Base-by-base conservation (phyloP, 1,284 basidiomycete species). In the Fomitiporia mediterranea region DNA sequence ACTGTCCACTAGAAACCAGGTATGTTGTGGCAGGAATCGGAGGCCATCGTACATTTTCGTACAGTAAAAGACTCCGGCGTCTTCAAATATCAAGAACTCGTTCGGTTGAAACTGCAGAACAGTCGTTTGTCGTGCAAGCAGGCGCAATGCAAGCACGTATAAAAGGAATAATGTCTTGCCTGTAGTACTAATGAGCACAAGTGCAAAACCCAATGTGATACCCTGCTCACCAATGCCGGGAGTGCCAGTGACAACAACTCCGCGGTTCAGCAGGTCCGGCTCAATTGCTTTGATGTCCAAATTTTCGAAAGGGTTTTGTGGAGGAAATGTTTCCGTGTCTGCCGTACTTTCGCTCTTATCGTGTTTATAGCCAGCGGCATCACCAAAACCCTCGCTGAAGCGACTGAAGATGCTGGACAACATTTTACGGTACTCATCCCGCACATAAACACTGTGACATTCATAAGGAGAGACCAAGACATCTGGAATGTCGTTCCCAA, bases 1-100 rank as follows among this genome's bases (percentile, higher is more conserved):
- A 13, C 43, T 44, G 23, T 44, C 43, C 21, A 44, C 43, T 9
- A 44, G 43, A 25, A 44, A 44, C 43, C 43, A 44, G 13, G 43
- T 44, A 21, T 44, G 17, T 11, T 44, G 17, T 25, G 43, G 43
- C 21, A 44, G 21, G 21, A 44, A 44, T 9, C 7, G 23, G 43
- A 44, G 28, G 8, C 28, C 43, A 19, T 7, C 21, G 9, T 44
- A 13, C 3, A 27, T 21, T 21, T 19, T 19, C 28, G 5, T 11
- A 19, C 21, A 44, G 11, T 21, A 13, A 44, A 25, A 44, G 13
- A 44, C 43, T 44, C 43, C 43, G 21, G 43, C 13, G 21, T 15
- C 43, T 13, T 44, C n/a, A 21, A 44, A 44, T 11, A 44, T 15
- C 21, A 44, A 11, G 43, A 44, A 44, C n/a, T 44, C 43, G 43